Base-by-base conservation (phyloP, 768 basidiomycete genomes). In the Hemileccinum impolitum region DNA sequence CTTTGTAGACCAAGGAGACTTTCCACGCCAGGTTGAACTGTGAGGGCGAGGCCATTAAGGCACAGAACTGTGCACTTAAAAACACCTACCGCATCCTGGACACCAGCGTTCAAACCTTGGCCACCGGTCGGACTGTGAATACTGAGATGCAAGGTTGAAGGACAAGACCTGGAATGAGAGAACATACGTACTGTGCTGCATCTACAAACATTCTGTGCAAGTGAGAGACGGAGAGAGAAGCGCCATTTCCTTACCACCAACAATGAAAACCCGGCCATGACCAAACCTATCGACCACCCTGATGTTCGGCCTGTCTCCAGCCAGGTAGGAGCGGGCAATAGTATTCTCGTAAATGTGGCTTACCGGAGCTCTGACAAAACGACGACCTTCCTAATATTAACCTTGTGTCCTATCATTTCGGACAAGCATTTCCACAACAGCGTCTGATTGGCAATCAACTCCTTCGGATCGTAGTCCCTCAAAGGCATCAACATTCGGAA, bases 1-100 rank as follows among this genome's bases (percentile, higher is more conserved):
- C 62, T 45, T 72, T 75, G 34, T 63, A 41, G 13, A 74, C 75
- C 7, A 75, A 63, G 2, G 75, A 62, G 14, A 77, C 52, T 50
- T 78, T 78, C 77, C 74, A 76, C 0, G 61, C 66, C 1, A 78
- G 56, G 52, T 77, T 77, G 53, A 67, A 58, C 72, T 75, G 15
- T 34, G 1, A 50, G 43, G 39, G 37, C 6, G 14, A 42, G 10
- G 13, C 5, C 9, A 15, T 46, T 17, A 43, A 34, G 46, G 11
- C 4, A 17, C 6, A 23, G 28, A 26, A 30, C 9, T 9, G 9
- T 9, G 3, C 14, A 47, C 54, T 45, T 34, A 61, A 19, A 28
- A 21, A 18, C 26, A 59, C 71, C 41, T 48, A 74, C 73, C 8
- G 65, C 53, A 53, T 75, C 72, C 51, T 74, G 72, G 11, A 72